Evolutionary conservation across 2,329 filamentous ascomycete species (phyloP), one percentile per base, ranked within the genome.

Genomic region (Aspergillus novofumigatus): DNA sequence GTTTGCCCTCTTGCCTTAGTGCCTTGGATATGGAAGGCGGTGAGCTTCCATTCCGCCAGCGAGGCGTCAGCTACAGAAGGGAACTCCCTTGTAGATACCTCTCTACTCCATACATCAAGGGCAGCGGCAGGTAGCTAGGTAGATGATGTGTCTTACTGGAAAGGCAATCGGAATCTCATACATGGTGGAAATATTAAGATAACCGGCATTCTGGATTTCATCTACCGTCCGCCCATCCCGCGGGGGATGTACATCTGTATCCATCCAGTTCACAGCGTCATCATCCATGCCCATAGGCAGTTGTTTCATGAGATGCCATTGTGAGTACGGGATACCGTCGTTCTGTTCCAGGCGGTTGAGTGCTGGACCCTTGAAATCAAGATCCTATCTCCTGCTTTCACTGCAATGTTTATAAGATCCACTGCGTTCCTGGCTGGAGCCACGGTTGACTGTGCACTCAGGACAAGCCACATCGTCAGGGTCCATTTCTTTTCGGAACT

Each of bases 1-100:
- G 53, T 11, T 58, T 57, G 56, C 58, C 60, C 59, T 58, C 29
- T 35, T 49, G 49, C 45, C 51, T 53, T 49, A 20, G 20, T 49
- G 4, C 44, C 23, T 47, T 11, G 44, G 4, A 47, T 3, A 3
- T 25, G n/a, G 38, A 54, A 58, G 41, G 57, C 41, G 25, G 26
- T 42, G 48, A 35, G 41, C 10, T 3, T 44, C 4, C 14, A 10
- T 44, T 3, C 8, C 8, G 2, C 29, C 28, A 29, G 25, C 25
- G 25, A 26, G 25, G 6, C 7, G 25, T 26, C 25, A 1, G 25
- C 25, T 1, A 26, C 25, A 7, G 25, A 26, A 26, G 25, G 25
- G 25, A 26, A 26, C 1, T 26, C 25, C 25, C 25, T 26, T 26
- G 4, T 25, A 25, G 25, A 26, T 26, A 26, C 1, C 25, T 26